A percentile compares a stretch with the other conserved stretches of the same genome.
phyloP scores from a whole-genome alignment of 1,284 basidiomycete genomes.

The Heterobasidion occidentale region DNA sequence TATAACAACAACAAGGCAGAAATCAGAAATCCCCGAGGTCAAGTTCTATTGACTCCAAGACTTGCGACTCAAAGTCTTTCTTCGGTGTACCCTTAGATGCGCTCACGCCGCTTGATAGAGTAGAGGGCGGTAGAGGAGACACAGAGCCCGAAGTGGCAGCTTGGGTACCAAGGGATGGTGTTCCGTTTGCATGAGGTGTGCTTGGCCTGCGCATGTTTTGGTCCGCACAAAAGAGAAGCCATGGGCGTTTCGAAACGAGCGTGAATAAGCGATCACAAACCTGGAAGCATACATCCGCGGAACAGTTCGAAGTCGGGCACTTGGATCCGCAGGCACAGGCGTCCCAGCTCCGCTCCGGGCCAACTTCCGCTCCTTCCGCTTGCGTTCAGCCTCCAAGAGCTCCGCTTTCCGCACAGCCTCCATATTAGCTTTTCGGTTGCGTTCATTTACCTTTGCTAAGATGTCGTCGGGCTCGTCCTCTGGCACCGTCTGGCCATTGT shows the following conservation, averaged over 20 bases:
- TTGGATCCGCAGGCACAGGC: constrained; percentile 44
- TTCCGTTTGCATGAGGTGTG: constrained; percentile 34
- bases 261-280: constrained; percentile 22
- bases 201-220: constrained; percentile 30
- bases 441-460: constrained; percentile 79
- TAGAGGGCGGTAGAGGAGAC: constrained; percentile 30
- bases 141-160: constrained; percentile 23
- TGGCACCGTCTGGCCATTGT: constrained; percentile 14
- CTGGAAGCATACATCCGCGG: constrained; percentile 26
- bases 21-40: constrained; percentile 71
- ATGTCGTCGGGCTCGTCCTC: constrained; percentile 41
- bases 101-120: constrained; percentile 16
- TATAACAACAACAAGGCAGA: not conserved
- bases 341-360: constrained; percentile 36
- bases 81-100: constrained; percentile 18
- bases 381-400: constrained; percentile 54
- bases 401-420: constrained; percentile 78
- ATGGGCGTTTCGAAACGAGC: constrained; percentile 38
- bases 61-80: constrained; percentile 41
- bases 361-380: constrained; percentile 56
- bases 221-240: constrained; percentile 13
- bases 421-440: constrained; percentile 76
- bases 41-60: constrained; percentile 64
- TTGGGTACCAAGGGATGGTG: constrained; percentile 20
- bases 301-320: constrained; percentile 52